These are phyloP conservation scores for Byssoonygena ceratinophila DNA, from an alignment of 2,329 filamentous ascomycete species.

Conservation along the genomic window DNA sequence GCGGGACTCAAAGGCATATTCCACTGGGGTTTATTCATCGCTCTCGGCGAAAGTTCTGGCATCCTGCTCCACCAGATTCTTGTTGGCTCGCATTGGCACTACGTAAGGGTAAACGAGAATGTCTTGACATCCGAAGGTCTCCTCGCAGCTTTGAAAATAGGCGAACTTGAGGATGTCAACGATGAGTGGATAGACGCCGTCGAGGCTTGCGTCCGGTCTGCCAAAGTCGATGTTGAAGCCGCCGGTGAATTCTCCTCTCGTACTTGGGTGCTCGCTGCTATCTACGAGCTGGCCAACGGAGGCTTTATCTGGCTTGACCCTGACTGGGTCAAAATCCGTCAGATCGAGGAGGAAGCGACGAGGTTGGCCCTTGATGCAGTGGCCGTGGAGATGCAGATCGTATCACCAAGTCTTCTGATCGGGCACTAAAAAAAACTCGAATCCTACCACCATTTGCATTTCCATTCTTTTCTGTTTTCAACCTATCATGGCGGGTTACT, in stretches of 20 bases:
- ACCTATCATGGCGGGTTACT: not conserved
- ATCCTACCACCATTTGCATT: not conserved
- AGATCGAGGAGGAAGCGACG: constrained; percentile 16
- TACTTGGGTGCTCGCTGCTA: constrained; percentile 15
- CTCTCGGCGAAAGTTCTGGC: constrained; percentile 9
- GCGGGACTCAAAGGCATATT: constrained; percentile 7
- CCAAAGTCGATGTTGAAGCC: constrained; percentile 4
- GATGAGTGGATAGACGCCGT: constrained; percentile 16
- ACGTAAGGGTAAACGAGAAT: constrained; percentile 7
- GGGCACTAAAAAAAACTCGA: not conserved
- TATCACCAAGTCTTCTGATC: constrained; percentile 2
- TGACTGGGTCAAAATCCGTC: constrained; percentile 12
- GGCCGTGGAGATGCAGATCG: constrained; percentile 9
- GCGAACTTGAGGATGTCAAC: constrained; percentile 11
- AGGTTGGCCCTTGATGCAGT: constrained; percentile 9
- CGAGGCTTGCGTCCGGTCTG: constrained; percentile 12
- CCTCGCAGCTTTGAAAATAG: constrained; percentile 15
- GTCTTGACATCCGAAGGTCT: constrained; percentile 12
- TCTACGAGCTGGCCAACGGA: constrained; percentile 15
- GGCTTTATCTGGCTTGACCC: constrained; percentile 16
- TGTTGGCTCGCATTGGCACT: constrained; percentile 10
- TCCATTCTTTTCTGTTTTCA: not conserved
- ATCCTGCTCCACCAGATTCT: constrained; percentile 15
- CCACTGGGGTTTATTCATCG: constrained; percentile 17
- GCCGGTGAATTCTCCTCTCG: constrained; percentile 14